A percentile compares a stretch with the other conserved stretches of the same genome.
These are phyloP conservation scores for Coniochaeta prunicola DNA, from an alignment of 2,329 filamentous ascomycete species.

Conservation along the genomic window DNA sequence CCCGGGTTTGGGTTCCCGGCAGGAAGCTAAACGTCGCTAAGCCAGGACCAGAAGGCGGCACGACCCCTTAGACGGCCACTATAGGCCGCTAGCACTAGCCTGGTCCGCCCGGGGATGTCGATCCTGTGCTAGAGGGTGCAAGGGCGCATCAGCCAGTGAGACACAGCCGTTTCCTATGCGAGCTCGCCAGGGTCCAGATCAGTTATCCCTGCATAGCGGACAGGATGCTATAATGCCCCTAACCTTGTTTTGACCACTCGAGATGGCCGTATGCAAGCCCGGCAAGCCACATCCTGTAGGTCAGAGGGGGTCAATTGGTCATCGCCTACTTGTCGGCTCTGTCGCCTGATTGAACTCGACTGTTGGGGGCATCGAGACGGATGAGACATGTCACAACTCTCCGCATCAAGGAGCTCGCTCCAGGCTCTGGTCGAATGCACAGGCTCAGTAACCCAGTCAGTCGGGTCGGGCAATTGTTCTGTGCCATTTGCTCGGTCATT, in stretches of 20 bases:
- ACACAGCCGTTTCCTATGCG: neutral
- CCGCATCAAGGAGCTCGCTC: neutral
- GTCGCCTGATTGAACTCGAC: neutral
- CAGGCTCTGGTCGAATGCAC: neutral
- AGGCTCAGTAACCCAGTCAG: neutral
- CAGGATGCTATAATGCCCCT: neutral
- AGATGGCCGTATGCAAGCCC: neutral
- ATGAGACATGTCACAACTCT: neutral
- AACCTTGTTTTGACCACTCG: neutral
- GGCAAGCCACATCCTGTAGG: neutral
- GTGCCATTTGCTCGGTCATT: neutral
- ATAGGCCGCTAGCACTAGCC: neutral
- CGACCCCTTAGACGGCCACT: neutral
- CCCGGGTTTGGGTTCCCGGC: neutral
- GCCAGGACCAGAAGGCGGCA: neutral
- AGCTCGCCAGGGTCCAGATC: neutral
- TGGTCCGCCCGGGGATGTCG: neutral
- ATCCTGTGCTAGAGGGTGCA: neutral
- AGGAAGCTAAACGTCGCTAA: neutral
- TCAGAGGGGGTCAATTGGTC: neutral
- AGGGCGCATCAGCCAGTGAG: neutral
- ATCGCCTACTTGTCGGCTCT: neutral
- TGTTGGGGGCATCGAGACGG: neutral
- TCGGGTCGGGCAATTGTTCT: neutral
- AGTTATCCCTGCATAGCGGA: neutral